A percentile compares a stretch with the other conserved stretches of the same genome.
phyloP scores from a whole-genome alignment of 495 filamentous ascomycete species.

The Tetracladium setigerum region DNA sequence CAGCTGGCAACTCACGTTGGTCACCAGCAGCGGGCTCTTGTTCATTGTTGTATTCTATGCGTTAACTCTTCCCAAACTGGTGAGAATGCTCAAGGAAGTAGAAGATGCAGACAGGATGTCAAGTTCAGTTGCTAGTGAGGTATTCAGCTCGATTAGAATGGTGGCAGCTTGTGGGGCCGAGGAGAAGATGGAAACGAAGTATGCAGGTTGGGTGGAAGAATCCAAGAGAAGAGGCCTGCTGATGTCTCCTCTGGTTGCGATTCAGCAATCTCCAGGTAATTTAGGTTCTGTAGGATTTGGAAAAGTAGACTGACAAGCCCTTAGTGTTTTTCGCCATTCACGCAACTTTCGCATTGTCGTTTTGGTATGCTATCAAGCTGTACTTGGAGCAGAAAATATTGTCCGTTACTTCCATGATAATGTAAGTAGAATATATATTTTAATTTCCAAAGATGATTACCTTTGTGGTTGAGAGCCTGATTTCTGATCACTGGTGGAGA shows the following conservation, averaged over 20 bases:
- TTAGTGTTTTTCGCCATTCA: slow-evolving; percentile 11
- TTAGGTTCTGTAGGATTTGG: slow-evolving; percentile 11
- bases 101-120: slow-evolving; percentile 51
- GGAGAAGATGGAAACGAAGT: slow-evolving; percentile 41
- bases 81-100: slow-evolving; percentile 46
- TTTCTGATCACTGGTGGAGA: too few species aligned
- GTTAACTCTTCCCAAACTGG: slow-evolving; percentile 44
- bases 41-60: slow-evolving; percentile 48
- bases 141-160: slow-evolving; percentile 47
- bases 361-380: slow-evolving; percentile 43
- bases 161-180: slow-evolving; percentile 59
- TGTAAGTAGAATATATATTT: slow-evolving; percentile 15
- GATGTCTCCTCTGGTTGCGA: slow-evolving; percentile 22
- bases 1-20: slow-evolving; percentile 51
- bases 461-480: too few species aligned
- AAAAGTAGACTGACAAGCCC: background rate
- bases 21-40: slow-evolving; percentile 47
- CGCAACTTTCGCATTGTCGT: slow-evolving; percentile 26
- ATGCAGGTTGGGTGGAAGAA: slow-evolving; percentile 47
- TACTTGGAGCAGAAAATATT: slow-evolving; percentile 30
- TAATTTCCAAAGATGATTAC: background rate
- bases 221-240: slow-evolving; percentile 39
- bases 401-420: slow-evolving; percentile 35
- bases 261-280: slow-evolving; percentile 27
- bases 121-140: slow-evolving; percentile 50